Evolutionary conservation across 345 rosid genomes (phyloP).

Genomic region (Rhizophora mangle): DNA sequence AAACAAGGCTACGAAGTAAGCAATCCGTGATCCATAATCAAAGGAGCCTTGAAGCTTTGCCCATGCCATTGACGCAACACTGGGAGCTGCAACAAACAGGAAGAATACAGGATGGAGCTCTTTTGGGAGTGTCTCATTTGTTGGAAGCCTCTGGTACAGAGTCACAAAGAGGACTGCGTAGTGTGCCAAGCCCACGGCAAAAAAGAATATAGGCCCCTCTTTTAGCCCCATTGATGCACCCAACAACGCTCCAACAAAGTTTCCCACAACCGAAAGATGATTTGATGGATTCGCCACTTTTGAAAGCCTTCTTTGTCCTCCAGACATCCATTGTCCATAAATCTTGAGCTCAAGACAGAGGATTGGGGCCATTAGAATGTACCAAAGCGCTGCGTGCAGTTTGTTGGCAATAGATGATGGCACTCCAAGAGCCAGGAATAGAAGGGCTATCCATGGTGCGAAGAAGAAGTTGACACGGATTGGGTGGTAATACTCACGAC

Average conservation of each 20-base stretch:
- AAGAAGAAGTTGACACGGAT: slow-evolving; percentile 89
- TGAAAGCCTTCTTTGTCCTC: slow-evolving; percentile 83
- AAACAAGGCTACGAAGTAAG: slow-evolving; percentile 86
- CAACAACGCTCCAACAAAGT: slow-evolving; percentile 81
- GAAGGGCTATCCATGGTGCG: slow-evolving; percentile 80
- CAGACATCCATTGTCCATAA: slow-evolving; percentile 98
- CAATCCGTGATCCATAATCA: slow-evolving; percentile 63
- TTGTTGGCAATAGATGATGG: slow-evolving; percentile 47
- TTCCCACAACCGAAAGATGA: slow-evolving; percentile 78
- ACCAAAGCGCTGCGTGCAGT: slow-evolving; percentile 62
- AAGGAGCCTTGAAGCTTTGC: slow-evolving; percentile 68
- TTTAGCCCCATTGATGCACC: slow-evolving; percentile 89
- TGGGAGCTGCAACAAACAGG: slow-evolving; percentile 87
- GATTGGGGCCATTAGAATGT: slow-evolving; percentile 74
- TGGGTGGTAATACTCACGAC: slow-evolving; percentile 82
- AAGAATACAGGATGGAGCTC: slow-evolving; percentile 96
- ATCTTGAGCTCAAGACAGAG: slow-evolving; percentile 73
- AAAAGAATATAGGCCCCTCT: slow-evolving; percentile 93
- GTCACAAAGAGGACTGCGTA: slow-evolving; percentile 83
- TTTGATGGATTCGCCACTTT: slow-evolving; percentile 92
- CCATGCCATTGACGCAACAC: slow-evolving; percentile 92
- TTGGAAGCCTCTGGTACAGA: slow-evolving; percentile 88
- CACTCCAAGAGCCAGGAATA: slow-evolving; percentile 73
- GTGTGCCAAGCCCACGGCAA: slow-evolving; percentile 80
- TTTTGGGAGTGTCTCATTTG: slow-evolving; percentile 79